Evolutionary conservation across 2,329 filamentous ascomycete species (phyloP).

Genomic region (Clarireedia homoeocarpa): DNA sequence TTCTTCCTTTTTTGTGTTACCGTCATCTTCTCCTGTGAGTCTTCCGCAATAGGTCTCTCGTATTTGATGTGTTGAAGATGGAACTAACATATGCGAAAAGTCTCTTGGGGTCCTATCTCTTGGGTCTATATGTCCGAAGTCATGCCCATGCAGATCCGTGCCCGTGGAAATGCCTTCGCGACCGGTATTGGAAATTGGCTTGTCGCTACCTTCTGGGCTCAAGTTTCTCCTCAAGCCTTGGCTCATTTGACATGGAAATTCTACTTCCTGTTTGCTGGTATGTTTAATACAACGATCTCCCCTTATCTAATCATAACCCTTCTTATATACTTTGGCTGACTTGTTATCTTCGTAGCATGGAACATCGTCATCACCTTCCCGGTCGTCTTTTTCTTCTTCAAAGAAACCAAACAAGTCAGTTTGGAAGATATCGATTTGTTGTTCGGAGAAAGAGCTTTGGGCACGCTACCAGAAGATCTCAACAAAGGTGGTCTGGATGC

Average conservation of each 20-base stretch:
- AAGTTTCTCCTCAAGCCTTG: constrained; percentile 47
- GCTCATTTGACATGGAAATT: constrained; percentile 43
- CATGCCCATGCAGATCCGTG: constrained; percentile 58
- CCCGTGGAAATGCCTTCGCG: constrained; percentile 48
- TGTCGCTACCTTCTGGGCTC: constrained; percentile 50
- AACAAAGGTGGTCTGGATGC: constrained; percentile 20
- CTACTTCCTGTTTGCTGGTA: constrained; percentile 47
- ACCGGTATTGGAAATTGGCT: constrained; percentile 52
- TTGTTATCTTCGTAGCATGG: constrained; percentile 10
- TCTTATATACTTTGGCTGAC: not conserved
- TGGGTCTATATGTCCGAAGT: constrained; percentile 63
- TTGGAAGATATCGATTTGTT: constrained; percentile 30
- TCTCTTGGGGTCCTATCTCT: constrained; percentile 50
- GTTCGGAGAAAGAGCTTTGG: constrained; percentile 33
- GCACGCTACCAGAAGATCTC: constrained; percentile 38
- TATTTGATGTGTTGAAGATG: too few relatives aligned
- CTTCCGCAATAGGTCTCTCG: not conserved
- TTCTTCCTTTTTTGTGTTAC: constrained; percentile 59
- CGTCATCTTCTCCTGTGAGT: constrained; percentile 42
- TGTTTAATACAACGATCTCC: not conserved
- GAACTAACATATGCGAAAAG: constrained; percentile 9
- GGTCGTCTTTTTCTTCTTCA: constrained; percentile 28
- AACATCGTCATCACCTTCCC: constrained; percentile 30
- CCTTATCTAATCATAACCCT: not conserved
- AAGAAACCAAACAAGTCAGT: constrained; percentile 27